Evolutionary conservation across 2,329 filamentous ascomycete species (phyloP), one percentile per base, ranked within the genome.

Genomic region (Rhexocercosporidium sp.): DNA sequence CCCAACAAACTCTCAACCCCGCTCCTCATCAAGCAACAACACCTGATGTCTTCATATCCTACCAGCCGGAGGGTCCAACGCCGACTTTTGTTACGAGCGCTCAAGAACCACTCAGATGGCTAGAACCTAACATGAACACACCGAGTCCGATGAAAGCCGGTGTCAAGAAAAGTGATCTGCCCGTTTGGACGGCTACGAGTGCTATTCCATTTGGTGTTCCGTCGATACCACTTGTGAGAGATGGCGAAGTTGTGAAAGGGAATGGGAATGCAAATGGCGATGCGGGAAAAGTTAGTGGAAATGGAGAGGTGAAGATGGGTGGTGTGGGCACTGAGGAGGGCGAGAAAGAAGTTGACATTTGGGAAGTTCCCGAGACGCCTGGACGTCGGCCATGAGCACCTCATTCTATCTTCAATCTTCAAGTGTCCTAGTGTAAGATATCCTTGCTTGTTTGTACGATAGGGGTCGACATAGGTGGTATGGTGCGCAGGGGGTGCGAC

Each of bases 41-140:
- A 14, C 44, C 61, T 9, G 81, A 84, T 60, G 73, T 83, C 25
- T 88, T 88, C 68, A 79, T 88, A 27, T 81, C 81, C 0, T 88
- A 87, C 69, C 83, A 88, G 66, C 85, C 86, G 0, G 82, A 85
- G n/a, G 86, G 85, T 0, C 82, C 84, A 1, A 68, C 78, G 0
- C 80, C 85, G 0, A 74, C 77, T 3, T 62, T 81, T 0, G 69
- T 82, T 18, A 72, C 77, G 6, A 47, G 16, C 7, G 77, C 77
- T 37, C 75, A 79, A 34, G 81, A 82, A 68, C 76, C 80, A 8
- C 76, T 87, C 62, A 81, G 81, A 62, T 88, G 85, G 85, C 77
- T 86, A 27, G 82, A 84, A 16, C 83, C 85, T 3, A 85, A 84
- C 65, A 78, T 72, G 1, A 61, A 66, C 1, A 75, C 73, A 16